These are phyloP conservation scores for Boeremia lycopersici DNA, from an alignment of 2,329 filamentous ascomycete genomes.

Conservation along the genomic window DNA sequence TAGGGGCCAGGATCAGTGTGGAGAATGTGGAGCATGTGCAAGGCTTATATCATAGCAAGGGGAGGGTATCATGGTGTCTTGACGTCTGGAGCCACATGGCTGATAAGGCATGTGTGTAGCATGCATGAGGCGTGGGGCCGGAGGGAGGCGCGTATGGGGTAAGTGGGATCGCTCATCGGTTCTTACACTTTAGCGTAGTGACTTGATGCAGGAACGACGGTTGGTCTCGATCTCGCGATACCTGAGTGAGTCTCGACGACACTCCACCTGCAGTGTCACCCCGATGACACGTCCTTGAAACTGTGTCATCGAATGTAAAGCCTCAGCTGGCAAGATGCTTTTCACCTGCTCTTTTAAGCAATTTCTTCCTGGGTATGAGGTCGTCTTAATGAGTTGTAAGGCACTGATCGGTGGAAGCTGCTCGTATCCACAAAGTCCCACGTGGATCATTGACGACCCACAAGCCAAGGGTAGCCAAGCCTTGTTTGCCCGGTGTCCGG, in stretches of 20 bases:
- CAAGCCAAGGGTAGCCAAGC: constrained; percentile 11
- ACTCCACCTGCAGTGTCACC: constrained; percentile 14
- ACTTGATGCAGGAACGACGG: constrained; percentile 7
- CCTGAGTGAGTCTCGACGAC: constrained; percentile 2
- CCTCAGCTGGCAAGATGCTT: background rate
- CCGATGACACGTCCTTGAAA: constrained; percentile 12
- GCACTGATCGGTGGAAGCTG: background rate
- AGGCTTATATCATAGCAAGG: constrained; percentile 2
- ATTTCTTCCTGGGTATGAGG: background rate
- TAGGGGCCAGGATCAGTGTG: background rate
- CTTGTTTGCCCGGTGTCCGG: constrained; percentile 3
- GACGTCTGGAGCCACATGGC: constrained; percentile 8
- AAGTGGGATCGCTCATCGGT: background rate
- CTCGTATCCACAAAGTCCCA: constrained; percentile 7
- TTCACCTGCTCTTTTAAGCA: background rate
- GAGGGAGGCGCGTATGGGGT: constrained; percentile 1
- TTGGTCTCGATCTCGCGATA: background rate
- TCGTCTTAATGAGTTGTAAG: background rate
- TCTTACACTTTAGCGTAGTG: constrained; percentile 4
- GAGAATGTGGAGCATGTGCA: constrained; percentile 6
- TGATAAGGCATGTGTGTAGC: constrained; percentile 1
- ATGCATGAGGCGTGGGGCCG: background rate
- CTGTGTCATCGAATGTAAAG: constrained; percentile 4
- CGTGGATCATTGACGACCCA: background rate
- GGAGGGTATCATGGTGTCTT: constrained; percentile 12